Conservation (phyloP, 129 eudicot species). For the Apium graveolens region DNA sequence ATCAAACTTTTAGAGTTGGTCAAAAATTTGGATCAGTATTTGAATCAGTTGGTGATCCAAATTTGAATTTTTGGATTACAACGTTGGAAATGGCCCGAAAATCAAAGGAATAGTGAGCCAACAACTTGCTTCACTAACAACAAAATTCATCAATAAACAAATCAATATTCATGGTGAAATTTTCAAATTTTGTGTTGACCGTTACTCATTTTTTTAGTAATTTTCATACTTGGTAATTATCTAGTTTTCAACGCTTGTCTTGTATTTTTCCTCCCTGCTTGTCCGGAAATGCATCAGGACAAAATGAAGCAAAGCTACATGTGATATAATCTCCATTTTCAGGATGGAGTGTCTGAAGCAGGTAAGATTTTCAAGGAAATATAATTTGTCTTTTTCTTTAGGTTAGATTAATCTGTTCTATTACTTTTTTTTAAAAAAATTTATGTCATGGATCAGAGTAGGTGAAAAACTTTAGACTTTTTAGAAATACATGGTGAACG, state of each 20-base stretch:
- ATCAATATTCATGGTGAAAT: too few relatives aligned
- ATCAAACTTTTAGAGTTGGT: too few relatives aligned
- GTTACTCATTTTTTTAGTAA: too few relatives aligned
- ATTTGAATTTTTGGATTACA: too few relatives aligned
- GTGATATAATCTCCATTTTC: neutral
- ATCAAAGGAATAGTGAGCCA: too few relatives aligned
- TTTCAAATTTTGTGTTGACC: neutral
- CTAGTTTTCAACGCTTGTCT: neutral
- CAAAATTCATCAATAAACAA: too few relatives aligned
- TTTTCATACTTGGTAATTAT: neutral
- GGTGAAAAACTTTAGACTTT: neutral
- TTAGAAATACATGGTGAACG: too few relatives aligned
- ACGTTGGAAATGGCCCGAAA: too few relatives aligned
- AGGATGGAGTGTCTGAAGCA: neutral
- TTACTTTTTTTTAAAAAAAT: neutral
- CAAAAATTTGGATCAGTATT: too few relatives aligned
- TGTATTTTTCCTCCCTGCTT: constrained; percentile 1
- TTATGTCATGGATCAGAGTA: neutral
- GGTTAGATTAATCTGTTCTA: neutral
- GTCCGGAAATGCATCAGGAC: neutral
- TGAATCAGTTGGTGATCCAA: too few relatives aligned
- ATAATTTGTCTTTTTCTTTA: neutral
- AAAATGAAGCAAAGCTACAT: neutral
- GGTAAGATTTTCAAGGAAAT: neutral
- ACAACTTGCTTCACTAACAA: too few relatives aligned